Evolutionary conservation across 108 stramenopile species (phyloP).

Genomic region (Nitzschia putrida): DNA sequence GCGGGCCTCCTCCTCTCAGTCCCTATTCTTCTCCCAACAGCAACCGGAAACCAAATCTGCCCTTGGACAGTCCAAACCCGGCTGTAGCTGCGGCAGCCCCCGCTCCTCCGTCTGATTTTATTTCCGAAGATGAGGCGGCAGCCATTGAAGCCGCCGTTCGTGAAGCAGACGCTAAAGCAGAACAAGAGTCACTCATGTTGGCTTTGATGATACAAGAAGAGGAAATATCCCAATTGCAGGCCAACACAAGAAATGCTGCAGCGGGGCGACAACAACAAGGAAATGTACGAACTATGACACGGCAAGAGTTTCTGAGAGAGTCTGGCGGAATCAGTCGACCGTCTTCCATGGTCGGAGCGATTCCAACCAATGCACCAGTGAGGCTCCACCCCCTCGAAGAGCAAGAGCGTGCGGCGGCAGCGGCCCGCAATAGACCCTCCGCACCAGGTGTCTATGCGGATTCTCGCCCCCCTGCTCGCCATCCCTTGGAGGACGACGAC

Average conservation of each 20-base stretch:
- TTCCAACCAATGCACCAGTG: neutral
- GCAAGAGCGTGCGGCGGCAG: neutral
- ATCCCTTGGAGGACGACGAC: slow-evolving; percentile 31
- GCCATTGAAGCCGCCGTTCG: slow-evolving; percentile 50
- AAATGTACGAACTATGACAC: slow-evolving; percentile 48
- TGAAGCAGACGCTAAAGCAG: slow-evolving; percentile 55
- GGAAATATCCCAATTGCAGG: slow-evolving; percentile 32
- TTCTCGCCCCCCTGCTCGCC: slow-evolving; percentile 1
- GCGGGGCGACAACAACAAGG: slow-evolving; percentile 21
- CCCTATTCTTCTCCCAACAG: neutral
- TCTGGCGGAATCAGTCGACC: slow-evolving; percentile 2
- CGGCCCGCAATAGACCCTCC: neutral
- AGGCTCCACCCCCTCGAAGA: neutral
- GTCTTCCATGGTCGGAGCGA: neutral
- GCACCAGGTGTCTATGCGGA: slow-evolving; percentile 15
- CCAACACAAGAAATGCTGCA: slow-evolving; percentile 21
- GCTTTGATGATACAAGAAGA: slow-evolving; percentile 58
- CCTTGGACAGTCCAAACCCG: neutral
- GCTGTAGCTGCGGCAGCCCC: neutral
- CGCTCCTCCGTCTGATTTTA: neutral
- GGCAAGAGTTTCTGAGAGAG: slow-evolving; percentile 30
- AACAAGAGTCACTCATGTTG: slow-evolving; percentile 50
- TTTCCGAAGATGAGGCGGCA: slow-evolving; percentile 43
- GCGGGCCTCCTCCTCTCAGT: neutral
- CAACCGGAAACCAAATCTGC: neutral